phyloP scores from a whole-genome alignment of 352 stramenopile genomes.

The Phytophthora rubi region DNA sequence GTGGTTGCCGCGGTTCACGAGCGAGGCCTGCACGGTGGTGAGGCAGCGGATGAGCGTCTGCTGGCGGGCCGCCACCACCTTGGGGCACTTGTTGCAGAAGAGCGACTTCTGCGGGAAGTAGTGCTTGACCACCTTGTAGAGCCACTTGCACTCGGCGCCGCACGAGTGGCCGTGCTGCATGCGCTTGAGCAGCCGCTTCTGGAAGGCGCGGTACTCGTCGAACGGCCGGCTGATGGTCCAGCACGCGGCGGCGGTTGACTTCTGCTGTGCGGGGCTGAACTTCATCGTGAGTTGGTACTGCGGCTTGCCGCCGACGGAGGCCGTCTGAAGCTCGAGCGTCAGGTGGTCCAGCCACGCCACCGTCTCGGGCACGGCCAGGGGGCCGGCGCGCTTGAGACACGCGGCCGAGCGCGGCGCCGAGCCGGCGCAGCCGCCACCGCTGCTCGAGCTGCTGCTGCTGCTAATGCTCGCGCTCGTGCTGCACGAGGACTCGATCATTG shows the following conservation, averaged over 20 bases:
- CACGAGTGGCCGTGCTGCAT: constrained; percentile 66
- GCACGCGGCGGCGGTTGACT: constrained; percentile 29
- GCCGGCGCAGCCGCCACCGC: neutral
- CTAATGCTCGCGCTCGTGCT: constrained; percentile 17
- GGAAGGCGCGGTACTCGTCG: constrained; percentile 57
- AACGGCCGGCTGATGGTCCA: constrained; percentile 48
- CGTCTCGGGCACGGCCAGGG: constrained; percentile 31
- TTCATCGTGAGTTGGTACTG: constrained; percentile 47
- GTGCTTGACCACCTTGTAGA: constrained; percentile 67
- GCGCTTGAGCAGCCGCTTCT: constrained; percentile 49
- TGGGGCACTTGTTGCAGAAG: constrained; percentile 45
- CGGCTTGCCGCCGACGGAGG: constrained; percentile 24
- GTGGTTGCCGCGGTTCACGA: constrained; percentile 49
- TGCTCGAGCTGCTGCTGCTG: constrained; percentile 3
- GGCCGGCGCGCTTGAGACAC: constrained; percentile 33
- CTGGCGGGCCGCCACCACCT: constrained; percentile 38
- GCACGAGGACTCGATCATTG: constrained; percentile 22
- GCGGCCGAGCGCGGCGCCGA: constrained; percentile 31
- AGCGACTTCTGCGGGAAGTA: constrained; percentile 65
- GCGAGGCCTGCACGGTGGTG: constrained; percentile 43
- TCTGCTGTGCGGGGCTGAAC: constrained; percentile 32
- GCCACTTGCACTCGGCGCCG: constrained; percentile 65
- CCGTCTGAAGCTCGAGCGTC: constrained; percentile 32
- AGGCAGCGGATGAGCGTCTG: constrained; percentile 49
- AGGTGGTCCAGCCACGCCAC: constrained; percentile 49